These are phyloP conservation scores for Hypoxylon fragiforme DNA, from an alignment of 495 filamentous ascomycete species.

Conservation along the genomic window DNA sequence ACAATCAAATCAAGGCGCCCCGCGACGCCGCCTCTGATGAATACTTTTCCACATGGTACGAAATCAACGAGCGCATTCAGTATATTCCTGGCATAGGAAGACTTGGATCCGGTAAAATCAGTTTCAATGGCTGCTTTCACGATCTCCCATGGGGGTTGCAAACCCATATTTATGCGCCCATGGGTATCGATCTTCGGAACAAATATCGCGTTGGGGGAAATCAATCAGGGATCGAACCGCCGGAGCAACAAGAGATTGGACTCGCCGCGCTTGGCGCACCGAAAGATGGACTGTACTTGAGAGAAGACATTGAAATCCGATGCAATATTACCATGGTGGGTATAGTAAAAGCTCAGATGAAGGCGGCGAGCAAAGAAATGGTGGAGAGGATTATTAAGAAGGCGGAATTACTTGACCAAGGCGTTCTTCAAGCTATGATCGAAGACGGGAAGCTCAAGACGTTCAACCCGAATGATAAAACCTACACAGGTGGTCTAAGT, in stretches of 20 bases:
- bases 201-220: slow-evolving; percentile 61
- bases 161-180: slow-evolving; percentile 73
- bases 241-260: slow-evolving; percentile 61
- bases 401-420: slow-evolving; percentile 56
- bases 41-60: slow-evolving; percentile 73
- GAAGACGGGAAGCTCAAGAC: slow-evolving; percentile 55
- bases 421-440: slow-evolving; percentile 53
- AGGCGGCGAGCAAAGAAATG: slow-evolving; percentile 65
- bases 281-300: slow-evolving; percentile 68
- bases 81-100: slow-evolving; percentile 65
- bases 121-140: slow-evolving; percentile 77
- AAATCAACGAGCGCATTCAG: slow-evolving; percentile 63
- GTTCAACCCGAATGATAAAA: slow-evolving; percentile 48
- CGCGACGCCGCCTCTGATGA: slow-evolving; percentile 67
- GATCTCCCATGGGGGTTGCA: slow-evolving; percentile 69
- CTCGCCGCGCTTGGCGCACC: slow-evolving; percentile 54
- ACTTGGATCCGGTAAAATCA: slow-evolving; percentile 63
- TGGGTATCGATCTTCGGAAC: slow-evolving; percentile 55
- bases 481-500: slow-evolving; percentile 34
- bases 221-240: slow-evolving; percentile 62
- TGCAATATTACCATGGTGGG: slow-evolving; percentile 68
- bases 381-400: slow-evolving; percentile 70
- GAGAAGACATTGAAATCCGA: slow-evolving; percentile 74
- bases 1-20: slow-evolving; percentile 65
- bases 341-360: slow-evolving; percentile 72